Evolutionary conservation across 768 basidiomycete genomes (phyloP), one percentile per base, ranked within the genome.

Genomic region (Tylopilus vinaceipallidus): DNA sequence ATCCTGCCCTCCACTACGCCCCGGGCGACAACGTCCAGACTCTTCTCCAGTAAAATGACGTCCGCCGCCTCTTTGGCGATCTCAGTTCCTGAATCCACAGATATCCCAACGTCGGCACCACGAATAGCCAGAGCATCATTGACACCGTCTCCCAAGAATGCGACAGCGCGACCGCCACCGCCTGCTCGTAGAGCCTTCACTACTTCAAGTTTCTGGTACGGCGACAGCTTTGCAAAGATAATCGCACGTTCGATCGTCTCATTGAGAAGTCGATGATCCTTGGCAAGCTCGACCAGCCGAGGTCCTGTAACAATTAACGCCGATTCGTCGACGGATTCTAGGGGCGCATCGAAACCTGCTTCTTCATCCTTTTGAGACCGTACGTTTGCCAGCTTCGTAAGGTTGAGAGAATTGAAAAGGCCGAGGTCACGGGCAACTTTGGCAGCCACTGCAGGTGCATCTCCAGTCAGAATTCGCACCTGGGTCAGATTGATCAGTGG

Each of bases 51-150:
- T 9, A 71, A 44, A 40, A 70, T 70, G 33, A 67, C 67, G 36
- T 65, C 71, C 3, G 71, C 70, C 19, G 70, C 71, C 42, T 71
- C 71, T 49, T 71, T 71, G 13, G 70, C 68, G 9, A 72, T 73
- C 34, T 69, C 60, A 7, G 60, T 62, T 47, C 65, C 58, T 24
- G 70, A 66, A 36, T 67, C 65, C 52, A 67, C 65, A 14, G 65
- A 67, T 56, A 67, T 69, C 32, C 65, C 65, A 2, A 67, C 65
- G 30, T 67, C 65, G 5, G 65, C 65, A 19, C 67, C 57, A 10
- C 65, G 65, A 43, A 67, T 65, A 32, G 65, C 65, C 45, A 67
- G 46, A 23, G 65, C 65, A 49, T 67, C 65, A 16, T 67, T 67
- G 14, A 67, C 65, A 1, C 65, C 65, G 20, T 67, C 65, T 27